A percentile compares a stretch with the other conserved stretches of the same genome.
Evolutionary conservation across 2,329 filamentous ascomycete genomes (phyloP).

Genomic region (Aspergillus piperis): DNA sequence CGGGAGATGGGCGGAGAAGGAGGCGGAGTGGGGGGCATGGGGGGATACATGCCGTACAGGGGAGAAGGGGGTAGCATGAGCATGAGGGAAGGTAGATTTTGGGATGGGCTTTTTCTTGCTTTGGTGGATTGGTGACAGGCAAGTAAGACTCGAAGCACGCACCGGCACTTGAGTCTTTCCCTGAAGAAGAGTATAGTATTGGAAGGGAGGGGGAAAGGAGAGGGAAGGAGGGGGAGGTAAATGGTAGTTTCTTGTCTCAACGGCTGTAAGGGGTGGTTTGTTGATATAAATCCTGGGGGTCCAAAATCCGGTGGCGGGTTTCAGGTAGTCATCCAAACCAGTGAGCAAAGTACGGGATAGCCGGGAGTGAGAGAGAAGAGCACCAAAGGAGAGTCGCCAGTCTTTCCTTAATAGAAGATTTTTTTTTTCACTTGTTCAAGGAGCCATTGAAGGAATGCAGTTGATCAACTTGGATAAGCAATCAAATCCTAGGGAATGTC

Average conservation of each 20-base stretch:
- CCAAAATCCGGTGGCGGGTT: constrained; percentile 14
- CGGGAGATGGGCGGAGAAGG: constrained; percentile 47
- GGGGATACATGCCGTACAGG: constrained; percentile 43
- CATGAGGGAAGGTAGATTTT: background rate
- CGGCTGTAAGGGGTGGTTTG: constrained; percentile 7
- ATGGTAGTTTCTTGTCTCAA: constrained; percentile 1
- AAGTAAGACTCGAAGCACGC: constrained; percentile 2
- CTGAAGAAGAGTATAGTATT: background rate
- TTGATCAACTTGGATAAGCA: constrained; percentile 13
- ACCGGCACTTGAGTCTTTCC: background rate
- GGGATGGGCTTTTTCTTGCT: background rate
- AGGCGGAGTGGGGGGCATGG: constrained; percentile 50
- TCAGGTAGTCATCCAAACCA: constrained; percentile 9
- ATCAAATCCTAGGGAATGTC: constrained; percentile 20
- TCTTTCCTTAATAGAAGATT: background rate
- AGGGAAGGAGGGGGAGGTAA: constrained; percentile 14
- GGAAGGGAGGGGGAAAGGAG: constrained; percentile 1
- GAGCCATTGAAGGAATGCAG: constrained; percentile 27
- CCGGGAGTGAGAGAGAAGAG: constrained; percentile 2
- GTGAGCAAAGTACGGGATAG: constrained; percentile 5
- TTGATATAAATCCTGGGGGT: constrained; percentile 19
- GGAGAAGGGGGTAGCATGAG: constrained; percentile 23
- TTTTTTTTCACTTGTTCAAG: constrained; percentile 13
- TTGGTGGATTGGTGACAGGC: too few relatives aligned
- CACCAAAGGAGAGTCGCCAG: constrained; percentile 17